Conservation (phyloP, 257 asterid species). For the Voacanga thouarsii region DNA sequence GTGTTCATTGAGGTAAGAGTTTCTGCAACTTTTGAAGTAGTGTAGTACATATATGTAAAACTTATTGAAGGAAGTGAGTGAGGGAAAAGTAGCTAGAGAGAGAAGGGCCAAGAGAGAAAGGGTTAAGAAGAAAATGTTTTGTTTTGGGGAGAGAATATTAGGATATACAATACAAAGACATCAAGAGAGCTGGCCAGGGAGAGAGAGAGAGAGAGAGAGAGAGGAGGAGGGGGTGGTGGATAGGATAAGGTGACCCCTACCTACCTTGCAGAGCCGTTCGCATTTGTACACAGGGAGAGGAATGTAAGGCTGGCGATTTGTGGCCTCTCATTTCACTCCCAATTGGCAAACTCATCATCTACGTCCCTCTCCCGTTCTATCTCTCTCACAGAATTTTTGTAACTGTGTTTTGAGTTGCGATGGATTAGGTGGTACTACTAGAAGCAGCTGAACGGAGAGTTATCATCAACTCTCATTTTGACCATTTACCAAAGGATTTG, state of each 20-base stretch:
- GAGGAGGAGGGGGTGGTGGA: slow-evolving; percentile 33
- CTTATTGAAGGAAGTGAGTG: neutral
- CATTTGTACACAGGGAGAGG: slow-evolving; percentile 29
- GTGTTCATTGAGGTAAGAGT: too few species aligned
- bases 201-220: slow-evolving; percentile 24
- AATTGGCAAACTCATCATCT: slow-evolving; percentile 13
- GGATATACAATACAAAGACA: too few species aligned
- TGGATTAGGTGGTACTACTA: slow-evolving; percentile 13
- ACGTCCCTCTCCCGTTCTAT: slow-evolving; percentile 24
- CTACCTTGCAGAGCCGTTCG: slow-evolving; percentile 28
- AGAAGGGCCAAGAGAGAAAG: slow-evolving; percentile 8
- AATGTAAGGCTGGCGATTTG: slow-evolving; percentile 46
- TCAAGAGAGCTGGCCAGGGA: neutral
- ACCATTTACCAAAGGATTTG: slow-evolving; percentile 1
- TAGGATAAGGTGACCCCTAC: slow-evolving; percentile 64
- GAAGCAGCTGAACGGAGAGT: slow-evolving; percentile 13
- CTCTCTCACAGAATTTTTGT: neutral
- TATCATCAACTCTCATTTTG: slow-evolving; percentile 13
- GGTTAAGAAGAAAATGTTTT: slow-evolving; percentile 16
- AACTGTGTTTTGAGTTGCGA: neutral
- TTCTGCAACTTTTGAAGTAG: neutral
- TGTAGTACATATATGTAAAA: too few species aligned
- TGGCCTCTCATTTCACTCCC: slow-evolving; percentile 56
- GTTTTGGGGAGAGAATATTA: neutral
- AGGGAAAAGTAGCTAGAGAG: neutral